A percentile compares a stretch with the other conserved stretches of the same genome.
These are phyloP conservation scores for Phlebopus sp. DNA, from an alignment of 1,284 basidiomycete genomes.

Conservation along the genomic window DNA sequence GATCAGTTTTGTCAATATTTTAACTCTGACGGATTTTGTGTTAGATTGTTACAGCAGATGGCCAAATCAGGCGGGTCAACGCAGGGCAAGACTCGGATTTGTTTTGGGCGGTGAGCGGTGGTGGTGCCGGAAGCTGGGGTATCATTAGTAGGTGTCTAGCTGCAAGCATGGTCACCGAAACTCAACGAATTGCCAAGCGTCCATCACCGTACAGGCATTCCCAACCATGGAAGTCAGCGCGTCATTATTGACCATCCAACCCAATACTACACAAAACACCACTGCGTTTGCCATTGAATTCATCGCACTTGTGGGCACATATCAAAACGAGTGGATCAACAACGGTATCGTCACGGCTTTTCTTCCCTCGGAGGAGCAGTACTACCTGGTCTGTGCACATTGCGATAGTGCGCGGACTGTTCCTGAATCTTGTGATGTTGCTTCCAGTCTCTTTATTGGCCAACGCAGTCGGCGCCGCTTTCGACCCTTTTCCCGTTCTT, in stretches of 20 bases:
- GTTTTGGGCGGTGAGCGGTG: slow-evolving; percentile 25
- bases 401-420: background rate
- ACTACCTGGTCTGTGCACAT: background rate
- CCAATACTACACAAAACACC: slow-evolving; percentile 9
- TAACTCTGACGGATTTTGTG: background rate
- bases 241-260: slow-evolving; percentile 11
- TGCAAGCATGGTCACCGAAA: background rate
- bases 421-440: background rate
- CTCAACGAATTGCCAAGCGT: slow-evolving; percentile 8
- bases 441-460: slow-evolving; percentile 3
- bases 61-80: slow-evolving; percentile 15
- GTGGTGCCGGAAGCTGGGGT: slow-evolving; percentile 26
- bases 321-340: slow-evolving; percentile 1
- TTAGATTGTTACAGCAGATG: slow-evolving; percentile 22
- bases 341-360: slow-evolving; percentile 1
- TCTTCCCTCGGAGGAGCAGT: background rate
- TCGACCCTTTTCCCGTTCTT: slow-evolving; percentile 3
- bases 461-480: background rate
- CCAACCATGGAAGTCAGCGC: slow-evolving; percentile 12
- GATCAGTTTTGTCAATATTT: background rate
- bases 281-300: slow-evolving; percentile 17
- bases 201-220: slow-evolving; percentile 14
- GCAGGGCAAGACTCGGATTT: slow-evolving; percentile 22
- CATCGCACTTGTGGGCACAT: slow-evolving; percentile 7
- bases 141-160: slow-evolving; percentile 18